Base-by-base conservation (phyloP, 2,329 filamentous ascomycete species). In the Ceratocystis huliohia region DNA sequence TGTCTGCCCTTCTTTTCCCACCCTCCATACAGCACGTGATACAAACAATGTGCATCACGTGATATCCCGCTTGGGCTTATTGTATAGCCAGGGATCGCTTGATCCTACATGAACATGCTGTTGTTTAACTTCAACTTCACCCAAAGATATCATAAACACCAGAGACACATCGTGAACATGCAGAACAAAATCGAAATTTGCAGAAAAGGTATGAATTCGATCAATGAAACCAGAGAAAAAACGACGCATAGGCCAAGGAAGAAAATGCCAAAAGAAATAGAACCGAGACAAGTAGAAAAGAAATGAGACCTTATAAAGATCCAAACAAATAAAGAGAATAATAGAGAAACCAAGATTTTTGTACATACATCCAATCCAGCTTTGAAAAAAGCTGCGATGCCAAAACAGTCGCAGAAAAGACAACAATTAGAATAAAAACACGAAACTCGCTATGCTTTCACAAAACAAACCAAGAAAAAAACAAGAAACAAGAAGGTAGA, bases 371-470 rank as follows among this genome's bases (percentile, higher is more conserved):
- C 30, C 56, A 13, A 10, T 7, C 28, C 25, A 15, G 30, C 28
- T 37, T 59, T 30, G 8, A 59, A 2, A 37, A 37, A 59, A 37
- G 56, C 17, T 30, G 5, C 7, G 56, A 59, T 33, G 56, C 56
- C 13, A 50, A 20, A 63, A 30, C n/a, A 28, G 7, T 15, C 5
- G 30, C 44, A 63, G 44, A 63, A 33, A 46, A n/a, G 20, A 63
- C 17, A 45, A 33, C 20, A 30, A 48, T 33, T 46, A 48, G 61
- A 69, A 64, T 28, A 70, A 72, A 45, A 59, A 64, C 68, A 56
- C 67, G 67, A 74, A 77, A 68, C 71, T 75, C 76, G 76, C 76
- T 77, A 77, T 77, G 75, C 75, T 74, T 41, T 41, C 73, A 73
- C 61, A 72, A 70, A 72, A 70, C 72, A 70, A 70, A 48, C 64